Base-by-base conservation (phyloP, 169 alveolate species). In the Neospora caninum region DNA sequence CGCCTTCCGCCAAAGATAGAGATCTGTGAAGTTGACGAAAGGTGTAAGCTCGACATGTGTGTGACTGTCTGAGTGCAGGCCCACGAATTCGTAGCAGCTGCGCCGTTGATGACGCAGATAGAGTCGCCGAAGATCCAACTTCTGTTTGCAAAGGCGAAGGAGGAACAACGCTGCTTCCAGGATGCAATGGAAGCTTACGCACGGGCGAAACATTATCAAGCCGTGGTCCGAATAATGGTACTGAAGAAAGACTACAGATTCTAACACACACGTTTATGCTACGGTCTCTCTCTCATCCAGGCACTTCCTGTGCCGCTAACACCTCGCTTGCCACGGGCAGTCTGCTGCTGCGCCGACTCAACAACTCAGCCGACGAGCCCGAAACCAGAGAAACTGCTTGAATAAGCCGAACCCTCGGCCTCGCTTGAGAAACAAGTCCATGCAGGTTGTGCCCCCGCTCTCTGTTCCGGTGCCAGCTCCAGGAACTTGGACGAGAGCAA, bases 141-240 rank as follows among this genome's bases (percentile, higher is more conserved):
- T 7, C 29, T 43, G 36, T 42, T 36, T 13, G 89, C 89, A 31
- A 16, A 82, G 64, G 89, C 89, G 89, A 82, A 82, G 89, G 89
- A 82, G 67, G 64, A 16, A 18, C 69, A 41, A 82, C 54, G 89
- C 67, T 38, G 29, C 64, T 82, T 82, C 38, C 54, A 36, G 9
- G 53, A 38, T 0, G 89, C 89, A 10, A 49, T 82, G 43, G 89
- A 36, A 41, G 67, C 54, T 7, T 82, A 82, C 89, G 41, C n/a
- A 42, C 6, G 36, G 36, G 89, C 89, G 69, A 38, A 82, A 16
- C 6, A 82, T 42, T 39, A 41, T 34, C 89, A 38, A 36, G 89
- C 89, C 67, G 89, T 43, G 25, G 89, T 82, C 31, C n/a, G 41
- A 42, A 82, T 82, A 1, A 0, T 39, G 89, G 89, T 82, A 82